Evolutionary conservation across 176 grass and related monocot species (phyloP).

Genomic region (Rhipidocladum racemiflorum): DNA sequence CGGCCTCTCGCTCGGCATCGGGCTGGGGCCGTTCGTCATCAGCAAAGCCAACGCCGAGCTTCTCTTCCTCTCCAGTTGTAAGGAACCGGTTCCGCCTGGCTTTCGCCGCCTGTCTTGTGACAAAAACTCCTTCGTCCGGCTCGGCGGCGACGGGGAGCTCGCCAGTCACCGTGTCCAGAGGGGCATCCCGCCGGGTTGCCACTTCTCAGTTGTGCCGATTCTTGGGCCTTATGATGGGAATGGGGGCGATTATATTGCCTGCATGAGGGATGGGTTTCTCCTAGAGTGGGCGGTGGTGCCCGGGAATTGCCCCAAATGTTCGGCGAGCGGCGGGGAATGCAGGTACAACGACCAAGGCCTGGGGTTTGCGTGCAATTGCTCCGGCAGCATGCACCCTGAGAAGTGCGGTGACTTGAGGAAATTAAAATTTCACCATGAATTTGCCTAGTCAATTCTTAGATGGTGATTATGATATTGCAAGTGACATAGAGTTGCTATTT

Average conservation of each 20-base stretch:
- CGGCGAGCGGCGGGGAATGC: slow-evolving; percentile 31
- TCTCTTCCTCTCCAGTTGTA: slow-evolving; percentile 1
- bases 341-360: not conserved
- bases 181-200: not conserved
- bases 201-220: not conserved
- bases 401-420: slow-evolving; percentile 32
- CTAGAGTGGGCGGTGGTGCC: slow-evolving; percentile 11
- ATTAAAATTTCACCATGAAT: not conserved
- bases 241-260: not conserved
- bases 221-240: not conserved
- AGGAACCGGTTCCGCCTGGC: not conserved
- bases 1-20: not conserved
- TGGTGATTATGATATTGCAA: not conserved
- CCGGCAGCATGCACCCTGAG: not conserved
- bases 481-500: not conserved
- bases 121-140: not conserved
- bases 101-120: not conserved
- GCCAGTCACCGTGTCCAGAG: not conserved
- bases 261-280: slow-evolving; percentile 29
- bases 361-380: slow-evolving; percentile 1
- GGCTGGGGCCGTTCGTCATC: not conserved
- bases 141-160: not conserved
- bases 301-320: slow-evolving; percentile 19
- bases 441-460: not conserved
- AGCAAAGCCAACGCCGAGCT: not conserved